Percentiles rank a stretch among this genome's conserved stretches.
Conservation (phyloP, 495 filamentous ascomycete genomes). For the Aspergillus leporis region DNA sequence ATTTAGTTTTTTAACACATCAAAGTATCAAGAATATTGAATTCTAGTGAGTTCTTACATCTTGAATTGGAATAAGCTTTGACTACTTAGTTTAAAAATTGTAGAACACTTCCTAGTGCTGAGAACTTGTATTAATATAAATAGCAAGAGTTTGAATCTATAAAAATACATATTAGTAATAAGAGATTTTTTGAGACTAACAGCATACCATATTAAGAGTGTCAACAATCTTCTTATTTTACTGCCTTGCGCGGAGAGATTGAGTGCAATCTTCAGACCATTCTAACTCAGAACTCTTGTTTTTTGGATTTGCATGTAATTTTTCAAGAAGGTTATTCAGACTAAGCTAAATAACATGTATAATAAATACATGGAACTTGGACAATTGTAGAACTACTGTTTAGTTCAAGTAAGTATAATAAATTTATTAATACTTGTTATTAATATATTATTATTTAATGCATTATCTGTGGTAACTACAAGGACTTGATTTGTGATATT, state of each 20-base stretch:
- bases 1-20: no score
- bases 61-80: constrained; percentile 23
- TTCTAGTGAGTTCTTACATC: no score
- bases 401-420: constrained; percentile 12
- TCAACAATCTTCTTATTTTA: constrained; percentile 12
- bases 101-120: constrained; percentile 19
- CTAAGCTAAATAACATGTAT: constrained; percentile 25
- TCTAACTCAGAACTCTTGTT: constrained; percentile 14
- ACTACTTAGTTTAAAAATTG: constrained; percentile 10
- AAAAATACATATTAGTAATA: neutral
- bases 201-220: constrained; percentile 19
- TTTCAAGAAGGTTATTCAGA: constrained; percentile 17
- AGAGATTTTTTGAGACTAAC: neutral
- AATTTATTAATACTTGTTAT: constrained; percentile 11
- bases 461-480: constrained; percentile 23
- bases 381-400: constrained; percentile 1
- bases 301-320: constrained; percentile 17
- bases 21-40: no score
- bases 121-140: constrained; percentile 25
- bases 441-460: constrained; percentile 23
- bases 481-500: constrained; percentile 15
- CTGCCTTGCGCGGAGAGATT: neutral
- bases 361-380: constrained; percentile 15
- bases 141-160: constrained; percentile 15
- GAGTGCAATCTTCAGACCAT: constrained; percentile 11